A percentile compares a stretch with the other conserved stretches of the same genome.
These are phyloP conservation scores for Albophoma yamanashiensis DNA, from an alignment of 2,329 filamentous ascomycete genomes.

Conservation along the genomic window DNA sequence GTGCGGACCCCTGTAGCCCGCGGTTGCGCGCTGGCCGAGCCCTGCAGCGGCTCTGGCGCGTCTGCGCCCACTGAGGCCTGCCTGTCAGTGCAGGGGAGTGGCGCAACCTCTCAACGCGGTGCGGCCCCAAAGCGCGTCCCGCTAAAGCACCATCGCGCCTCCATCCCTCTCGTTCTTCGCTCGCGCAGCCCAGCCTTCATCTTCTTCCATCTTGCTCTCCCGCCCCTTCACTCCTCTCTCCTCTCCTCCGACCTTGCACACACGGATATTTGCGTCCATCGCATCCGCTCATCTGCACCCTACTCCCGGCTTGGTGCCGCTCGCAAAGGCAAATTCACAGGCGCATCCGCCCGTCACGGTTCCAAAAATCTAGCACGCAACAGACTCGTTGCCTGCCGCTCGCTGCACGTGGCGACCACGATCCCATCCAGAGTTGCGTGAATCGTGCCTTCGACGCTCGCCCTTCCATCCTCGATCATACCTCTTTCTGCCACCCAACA, in stretches of 20 bases:
- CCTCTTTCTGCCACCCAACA: conserved; percentile 4
- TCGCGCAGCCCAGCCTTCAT: no score
- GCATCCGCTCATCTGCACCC: background rate
- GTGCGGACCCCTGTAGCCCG: background rate
- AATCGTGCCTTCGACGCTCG: background rate
- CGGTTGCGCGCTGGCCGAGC: background rate
- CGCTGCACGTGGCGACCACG: background rate
- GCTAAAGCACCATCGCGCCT: background rate
- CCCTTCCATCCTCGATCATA: background rate
- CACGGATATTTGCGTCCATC: background rate
- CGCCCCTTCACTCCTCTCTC: background rate
- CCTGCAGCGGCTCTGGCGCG: background rate
- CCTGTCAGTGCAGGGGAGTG: background rate
- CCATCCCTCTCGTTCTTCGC: background rate
- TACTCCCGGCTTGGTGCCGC: background rate
- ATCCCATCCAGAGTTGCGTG: no score
- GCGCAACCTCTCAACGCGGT: conserved; percentile 18
- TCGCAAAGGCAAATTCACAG: background rate
- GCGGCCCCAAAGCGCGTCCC: conserved; percentile 16
- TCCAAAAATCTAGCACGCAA: background rate
- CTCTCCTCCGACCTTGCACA: conserved; percentile 1
- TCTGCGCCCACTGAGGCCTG: background rate
- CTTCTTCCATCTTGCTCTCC: background rate
- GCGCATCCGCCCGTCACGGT: background rate
- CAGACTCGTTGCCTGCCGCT: background rate